Conservation (phyloP, 2,329 filamentous ascomycete genomes). For the Helotiales sp. region DNA sequence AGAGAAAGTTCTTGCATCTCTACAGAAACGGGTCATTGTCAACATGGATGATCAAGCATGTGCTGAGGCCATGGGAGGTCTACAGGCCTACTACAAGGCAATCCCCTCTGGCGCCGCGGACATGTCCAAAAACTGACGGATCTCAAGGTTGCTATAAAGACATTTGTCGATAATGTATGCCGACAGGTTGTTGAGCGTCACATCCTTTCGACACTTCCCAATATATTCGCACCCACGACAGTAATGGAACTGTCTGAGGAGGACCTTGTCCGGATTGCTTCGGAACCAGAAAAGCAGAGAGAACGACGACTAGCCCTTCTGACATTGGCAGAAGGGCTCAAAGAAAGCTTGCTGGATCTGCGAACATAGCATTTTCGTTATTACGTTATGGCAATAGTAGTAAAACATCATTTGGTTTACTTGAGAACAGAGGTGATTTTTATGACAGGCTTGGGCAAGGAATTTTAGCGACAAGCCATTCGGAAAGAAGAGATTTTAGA, state of each 20-base stretch:
- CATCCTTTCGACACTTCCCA: not conserved
- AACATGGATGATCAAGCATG: constrained; percentile 40
- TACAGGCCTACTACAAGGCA: constrained; percentile 39
- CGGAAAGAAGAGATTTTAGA: too few relatives aligned
- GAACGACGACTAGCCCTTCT: not conserved
- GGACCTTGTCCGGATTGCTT: not conserved
- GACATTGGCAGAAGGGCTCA: not conserved
- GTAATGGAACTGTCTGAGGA: not conserved
- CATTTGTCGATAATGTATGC: constrained; percentile 41
- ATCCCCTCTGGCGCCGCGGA: too few relatives aligned
- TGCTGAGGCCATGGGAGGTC: constrained; percentile 31
- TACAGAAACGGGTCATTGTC: constrained; percentile 23
- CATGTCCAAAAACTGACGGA: not conserved
- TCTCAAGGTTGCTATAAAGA: constrained; percentile 37
- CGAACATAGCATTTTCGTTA: not conserved
- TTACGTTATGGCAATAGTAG: too few relatives aligned
- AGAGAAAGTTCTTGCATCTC: constrained; percentile 19
- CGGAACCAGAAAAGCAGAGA: not conserved
- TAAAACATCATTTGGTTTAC: too few relatives aligned
- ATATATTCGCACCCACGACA: not conserved
- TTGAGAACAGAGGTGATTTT: too few relatives aligned
- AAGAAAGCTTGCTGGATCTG: not conserved
- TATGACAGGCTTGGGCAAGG: too few relatives aligned
- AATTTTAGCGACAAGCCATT: too few relatives aligned
- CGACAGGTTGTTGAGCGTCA: constrained; percentile 40